Evolutionary conservation across 1,139 yeast genomes (phyloP), one percentile per base, ranked within the genome.

Genomic region (Blastobotrys ciferrii): DNA sequence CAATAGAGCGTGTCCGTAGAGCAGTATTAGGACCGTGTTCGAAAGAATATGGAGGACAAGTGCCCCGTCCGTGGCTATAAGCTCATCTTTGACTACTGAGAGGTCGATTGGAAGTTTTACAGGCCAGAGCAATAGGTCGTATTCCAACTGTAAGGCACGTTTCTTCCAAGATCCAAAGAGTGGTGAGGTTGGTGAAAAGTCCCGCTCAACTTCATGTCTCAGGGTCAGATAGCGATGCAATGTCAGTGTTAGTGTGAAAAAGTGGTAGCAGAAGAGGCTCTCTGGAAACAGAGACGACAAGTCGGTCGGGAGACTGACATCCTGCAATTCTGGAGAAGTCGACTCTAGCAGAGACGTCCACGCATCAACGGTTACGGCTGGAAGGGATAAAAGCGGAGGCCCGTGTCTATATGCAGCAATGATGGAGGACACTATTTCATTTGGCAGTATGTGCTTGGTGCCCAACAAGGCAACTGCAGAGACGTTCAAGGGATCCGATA

Each of bases 101-200:
- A 56, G 45, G 19, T 52, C 49, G 35, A 53, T 54, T 3, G 59
- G 58, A 19, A 56, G 49, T 39, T 49, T 45, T 3, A 57, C 58
- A 1, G 59, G 60, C 57, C 58, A 57, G 17, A 57, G 49, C 13
- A 57, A 46, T 36, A 56, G 46, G n/a, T 55, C 59, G 1, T 54
- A 54, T 39, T 56, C 59, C n/a, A 56, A 37, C 35, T 48, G 45
- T 13, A 55, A 32, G 20, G 38, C 38, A 13, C 15, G 50, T 6
- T 37, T 12, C 30, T 39, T 13, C 45, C 39, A 13, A 42, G 41
- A 23, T 9, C n/a, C n/a, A n/a, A n/a, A n/a, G n/a, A n/a, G n/a
- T n/a, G n/a, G n/a, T 23, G 28, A 9, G 9, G 9, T 23, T 23
- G 28, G 28, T 23, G 28, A 23, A 23, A 28, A 42, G 18, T 7